These are phyloP conservation scores for Allium sativum DNA, from an alignment of 106 monocot species.

Conservation along the genomic window DNA sequence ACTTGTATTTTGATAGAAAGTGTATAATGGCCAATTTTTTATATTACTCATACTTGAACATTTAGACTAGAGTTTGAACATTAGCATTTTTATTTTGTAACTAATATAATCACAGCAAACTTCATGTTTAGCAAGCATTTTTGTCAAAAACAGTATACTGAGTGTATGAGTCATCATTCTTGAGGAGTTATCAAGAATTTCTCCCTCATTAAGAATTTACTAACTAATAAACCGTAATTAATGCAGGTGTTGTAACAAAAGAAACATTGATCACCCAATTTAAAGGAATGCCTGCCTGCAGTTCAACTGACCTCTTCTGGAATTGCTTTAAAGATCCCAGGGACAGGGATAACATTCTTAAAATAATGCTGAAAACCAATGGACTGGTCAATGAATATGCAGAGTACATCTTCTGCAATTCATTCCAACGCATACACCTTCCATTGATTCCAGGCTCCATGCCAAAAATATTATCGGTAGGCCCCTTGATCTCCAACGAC, in stretches of 20 bases:
- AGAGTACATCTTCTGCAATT: slow-evolving; percentile 35
- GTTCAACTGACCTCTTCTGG: slow-evolving; percentile 16
- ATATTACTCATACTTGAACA: too few species aligned
- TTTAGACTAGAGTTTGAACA: too few species aligned
- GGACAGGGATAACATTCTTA: not conserved
- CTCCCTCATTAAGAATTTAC: not conserved
- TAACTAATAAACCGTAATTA: not conserved
- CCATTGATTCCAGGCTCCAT: slow-evolving; percentile 7
- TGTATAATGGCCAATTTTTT: too few species aligned
- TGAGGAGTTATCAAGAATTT: too few species aligned
- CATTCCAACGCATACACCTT: slow-evolving; percentile 23
- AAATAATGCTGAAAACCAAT: not conserved
- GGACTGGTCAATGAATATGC: not conserved
- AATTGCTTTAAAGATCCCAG: not conserved
- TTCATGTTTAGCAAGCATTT: too few species aligned
- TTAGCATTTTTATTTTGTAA: too few species aligned
- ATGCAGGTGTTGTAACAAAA: slow-evolving; percentile 9
- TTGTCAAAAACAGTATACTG: not conserved
- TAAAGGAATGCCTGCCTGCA: slow-evolving; percentile 16
- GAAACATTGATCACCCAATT: slow-evolving; percentile 9
- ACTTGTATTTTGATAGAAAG: not conserved
- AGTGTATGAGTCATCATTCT: not conserved
- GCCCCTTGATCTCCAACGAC: slow-evolving; percentile 15
- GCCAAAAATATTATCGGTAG: slow-evolving; percentile 22
- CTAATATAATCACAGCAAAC: too few species aligned